These are phyloP conservation scores for Haematococcus sp. DNA, from an alignment of 139 green algal species.

Conservation along the genomic window DNA sequence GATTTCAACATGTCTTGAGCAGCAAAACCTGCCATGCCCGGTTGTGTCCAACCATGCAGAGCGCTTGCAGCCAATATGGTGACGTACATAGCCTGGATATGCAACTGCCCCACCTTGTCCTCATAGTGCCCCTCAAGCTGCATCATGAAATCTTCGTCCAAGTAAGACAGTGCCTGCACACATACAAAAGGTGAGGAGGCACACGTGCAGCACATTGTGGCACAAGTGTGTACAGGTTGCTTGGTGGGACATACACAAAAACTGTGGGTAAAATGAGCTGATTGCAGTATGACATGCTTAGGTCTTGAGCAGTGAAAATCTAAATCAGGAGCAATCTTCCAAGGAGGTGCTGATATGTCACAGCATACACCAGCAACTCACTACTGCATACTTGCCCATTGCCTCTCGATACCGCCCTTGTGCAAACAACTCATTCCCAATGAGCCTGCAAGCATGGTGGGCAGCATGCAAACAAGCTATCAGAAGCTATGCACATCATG, in stretches of 20 bases:
- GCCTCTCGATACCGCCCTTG: constrained; percentile 43
- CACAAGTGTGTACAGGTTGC: not conserved
- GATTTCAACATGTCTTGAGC: too few relatives aligned
- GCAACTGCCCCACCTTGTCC: constrained; percentile 34
- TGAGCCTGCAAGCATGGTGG: constrained; percentile 27
- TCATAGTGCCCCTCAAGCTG: constrained; percentile 72
- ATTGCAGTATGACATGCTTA: too few relatives aligned
- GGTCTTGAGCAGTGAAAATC: too few relatives aligned
- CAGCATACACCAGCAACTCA: too few relatives aligned
- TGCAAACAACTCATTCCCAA: constrained; percentile 70
- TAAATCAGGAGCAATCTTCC: too few relatives aligned
- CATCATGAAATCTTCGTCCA: constrained; percentile 81
- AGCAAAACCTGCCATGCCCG: not conserved
- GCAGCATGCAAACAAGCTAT: too few relatives aligned
- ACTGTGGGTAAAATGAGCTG: not conserved
- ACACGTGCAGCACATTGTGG: not conserved
- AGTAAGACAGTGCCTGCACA: constrained; percentile 63
- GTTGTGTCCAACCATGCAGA: not conserved
- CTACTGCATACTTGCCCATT: constrained; percentile 58
- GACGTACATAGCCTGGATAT: too few relatives aligned
- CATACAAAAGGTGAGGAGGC: too few relatives aligned
- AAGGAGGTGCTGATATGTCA: too few relatives aligned
- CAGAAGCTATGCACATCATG: too few relatives aligned
- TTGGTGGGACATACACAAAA: not conserved
- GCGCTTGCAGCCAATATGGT: too few relatives aligned